Evolutionary conservation across 306 rosid species (phyloP), one percentile per base, ranked within the genome.

Genomic region (Parietaria judaica): DNA sequence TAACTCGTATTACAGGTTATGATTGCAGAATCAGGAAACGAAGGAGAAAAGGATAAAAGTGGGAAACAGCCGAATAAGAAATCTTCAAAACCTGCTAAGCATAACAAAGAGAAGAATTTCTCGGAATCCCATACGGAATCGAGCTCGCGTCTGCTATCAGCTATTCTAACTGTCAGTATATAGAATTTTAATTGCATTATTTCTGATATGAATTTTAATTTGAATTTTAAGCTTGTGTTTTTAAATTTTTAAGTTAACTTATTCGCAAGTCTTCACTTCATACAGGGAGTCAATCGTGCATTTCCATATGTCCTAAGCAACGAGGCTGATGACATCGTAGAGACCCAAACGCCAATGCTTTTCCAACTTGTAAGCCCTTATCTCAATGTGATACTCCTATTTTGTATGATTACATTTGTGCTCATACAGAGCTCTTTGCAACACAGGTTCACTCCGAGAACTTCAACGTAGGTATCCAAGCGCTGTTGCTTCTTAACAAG

Each of bases 201-300:
- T 17, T 66, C 9, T 6, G 49, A 36, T 47, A 36, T 61, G 3
- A 8, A 23, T 9, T 12, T 52, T 4, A 3, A 12, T 11, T 46
- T 23, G 5, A n/a, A 59, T 62, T 53, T 51, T 58, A 34, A 48
- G 48, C 60, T 47, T 59, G 35, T 16, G 16, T 23, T 23, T 23
- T 23, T 1, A 50, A 54, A 3, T 35, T 46, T 57, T 56, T 66
- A 54, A 12, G 44, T 49, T 23, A 36, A 8, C 55, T 53, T 31
- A 56, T 48, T 52, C 2, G 37, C 49, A 51, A 72, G 77, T 48
- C 68, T 11, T 16, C 60, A 10, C 43, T 65, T 66, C 52, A 7
- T 72, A 54, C 80, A 92, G 99, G 97, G 99, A 67, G 86, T 92
- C 63, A 92, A 92, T 78, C 80, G 99, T 74, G 95, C 95, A 67